Evolutionary conservation across 2,329 filamentous ascomycete species (phyloP).

Genomic region (Dryadomyces quercus-mongolicae): DNA sequence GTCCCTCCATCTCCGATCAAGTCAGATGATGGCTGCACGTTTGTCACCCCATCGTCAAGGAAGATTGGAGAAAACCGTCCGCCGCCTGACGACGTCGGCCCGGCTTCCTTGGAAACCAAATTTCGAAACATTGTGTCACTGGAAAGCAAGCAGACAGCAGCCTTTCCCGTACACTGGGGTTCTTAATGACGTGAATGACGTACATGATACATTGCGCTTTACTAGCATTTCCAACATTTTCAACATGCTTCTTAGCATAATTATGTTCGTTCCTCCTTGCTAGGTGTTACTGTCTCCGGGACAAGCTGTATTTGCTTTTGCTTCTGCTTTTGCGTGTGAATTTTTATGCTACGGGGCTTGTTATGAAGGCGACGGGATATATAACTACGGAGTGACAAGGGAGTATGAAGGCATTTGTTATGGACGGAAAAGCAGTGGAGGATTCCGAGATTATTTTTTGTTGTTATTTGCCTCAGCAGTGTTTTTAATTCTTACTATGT

Average conservation of each 20-base stretch:
- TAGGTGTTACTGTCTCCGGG: no score
- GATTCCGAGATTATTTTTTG: background rate
- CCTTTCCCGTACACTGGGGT: slow-evolving; percentile 8
- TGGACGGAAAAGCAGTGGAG: background rate
- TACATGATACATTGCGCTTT: background rate
- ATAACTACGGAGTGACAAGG: background rate
- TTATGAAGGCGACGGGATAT: background rate
- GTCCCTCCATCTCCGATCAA: slow-evolving; percentile 9
- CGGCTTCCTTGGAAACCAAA: slow-evolving; percentile 19
- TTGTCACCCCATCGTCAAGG: slow-evolving; percentile 16
- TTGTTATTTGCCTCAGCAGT: slow-evolving; percentile 6
- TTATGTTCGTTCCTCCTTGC: background rate
- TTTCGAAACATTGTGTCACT: slow-evolving; percentile 9
- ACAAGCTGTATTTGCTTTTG: no score
- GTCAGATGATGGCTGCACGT: slow-evolving; percentile 9
- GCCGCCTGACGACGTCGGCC: slow-evolving; percentile 16
- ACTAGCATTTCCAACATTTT: background rate
- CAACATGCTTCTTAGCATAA: slow-evolving; percentile 3
- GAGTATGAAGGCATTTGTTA: background rate
- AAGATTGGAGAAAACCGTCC: slow-evolving; percentile 32
- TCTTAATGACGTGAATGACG: background rate
- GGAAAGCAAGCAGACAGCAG: slow-evolving; percentile 8
- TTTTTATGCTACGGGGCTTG: background rate
- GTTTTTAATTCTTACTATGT: slow-evolving; percentile 6
- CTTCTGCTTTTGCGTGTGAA: no score